These are phyloP conservation scores for Geranomyces variabilis DNA, from an alignment of 192 early-diverging fungal genomes.

Conservation along the genomic window DNA sequence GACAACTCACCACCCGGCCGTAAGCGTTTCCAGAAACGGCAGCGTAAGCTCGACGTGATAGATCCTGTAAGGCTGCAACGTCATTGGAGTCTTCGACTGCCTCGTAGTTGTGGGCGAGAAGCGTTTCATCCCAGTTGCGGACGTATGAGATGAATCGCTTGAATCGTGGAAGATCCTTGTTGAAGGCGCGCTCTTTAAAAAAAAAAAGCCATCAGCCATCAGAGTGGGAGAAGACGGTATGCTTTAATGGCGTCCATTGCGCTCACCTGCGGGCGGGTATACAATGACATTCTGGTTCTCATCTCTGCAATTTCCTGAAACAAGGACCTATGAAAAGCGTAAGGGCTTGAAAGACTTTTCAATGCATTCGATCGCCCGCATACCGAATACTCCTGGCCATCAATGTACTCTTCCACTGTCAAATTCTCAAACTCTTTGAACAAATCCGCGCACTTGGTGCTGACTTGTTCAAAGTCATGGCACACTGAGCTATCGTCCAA, in stretches of 20 bases:
- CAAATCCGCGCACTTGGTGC: constrained; percentile 26
- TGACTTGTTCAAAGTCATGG: constrained; percentile 36
- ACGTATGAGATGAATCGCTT: constrained; percentile 42
- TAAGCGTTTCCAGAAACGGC: constrained; percentile 45
- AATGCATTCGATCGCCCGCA: neutral
- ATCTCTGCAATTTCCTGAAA: constrained; percentile 45
- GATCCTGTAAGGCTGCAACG: constrained; percentile 38
- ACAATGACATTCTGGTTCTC: constrained; percentile 37
- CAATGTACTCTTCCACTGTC: constrained; percentile 46
- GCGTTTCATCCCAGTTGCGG: constrained; percentile 43
- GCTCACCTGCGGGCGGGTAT: constrained; percentile 37
- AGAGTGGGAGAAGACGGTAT: neutral
- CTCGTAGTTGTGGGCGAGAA: constrained; percentile 33
- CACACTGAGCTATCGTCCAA: constrained; percentile 43
- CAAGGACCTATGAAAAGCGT: constrained; percentile 29
- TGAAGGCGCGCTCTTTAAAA: constrained; percentile 43
- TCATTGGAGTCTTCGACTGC: constrained; percentile 37
- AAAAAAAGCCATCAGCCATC: too few species aligned
- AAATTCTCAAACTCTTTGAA: constrained; percentile 40
- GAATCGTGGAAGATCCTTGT: constrained; percentile 42
- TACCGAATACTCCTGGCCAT: constrained; percentile 48
- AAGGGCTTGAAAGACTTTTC: neutral
- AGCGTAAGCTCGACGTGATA: constrained; percentile 40
- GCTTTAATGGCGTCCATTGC: neutral
- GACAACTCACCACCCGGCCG: constrained; percentile 37